Percentiles rank a stretch among this genome's conserved stretches.
Evolutionary conservation across 2,329 filamentous ascomycete genomes (phyloP).

Genomic region (Neurospora sp.): DNA sequence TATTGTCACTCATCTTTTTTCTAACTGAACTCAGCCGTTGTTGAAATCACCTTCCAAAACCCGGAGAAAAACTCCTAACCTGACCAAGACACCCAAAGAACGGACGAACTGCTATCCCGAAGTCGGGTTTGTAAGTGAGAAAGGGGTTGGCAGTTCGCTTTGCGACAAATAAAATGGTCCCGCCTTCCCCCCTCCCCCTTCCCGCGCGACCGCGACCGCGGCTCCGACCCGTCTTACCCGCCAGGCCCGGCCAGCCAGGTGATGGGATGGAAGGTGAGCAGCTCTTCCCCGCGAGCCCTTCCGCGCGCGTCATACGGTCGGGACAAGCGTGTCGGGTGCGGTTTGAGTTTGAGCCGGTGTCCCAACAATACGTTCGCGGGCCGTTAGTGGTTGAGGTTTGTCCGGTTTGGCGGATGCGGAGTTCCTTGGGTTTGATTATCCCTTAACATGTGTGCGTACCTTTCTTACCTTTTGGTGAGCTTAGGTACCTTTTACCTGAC

Average conservation of each 20-base stretch:
- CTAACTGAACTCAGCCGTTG: background rate
- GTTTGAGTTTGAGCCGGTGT: background rate
- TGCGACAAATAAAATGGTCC: background rate
- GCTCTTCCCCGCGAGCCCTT: background rate
- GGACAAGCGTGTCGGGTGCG: background rate
- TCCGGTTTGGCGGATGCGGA: background rate
- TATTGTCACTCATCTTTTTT: background rate
- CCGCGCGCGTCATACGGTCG: background rate
- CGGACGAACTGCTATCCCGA: background rate
- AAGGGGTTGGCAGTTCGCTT: background rate
- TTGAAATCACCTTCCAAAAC: background rate
- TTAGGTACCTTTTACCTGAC: background rate
- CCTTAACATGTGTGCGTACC: background rate
- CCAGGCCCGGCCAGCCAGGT: background rate
- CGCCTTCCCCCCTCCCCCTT: background rate
- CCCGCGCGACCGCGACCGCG: background rate
- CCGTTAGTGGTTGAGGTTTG: background rate
- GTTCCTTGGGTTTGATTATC: background rate
- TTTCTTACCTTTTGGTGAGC: background rate
- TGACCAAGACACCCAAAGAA: background rate
- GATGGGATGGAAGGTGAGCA: background rate
- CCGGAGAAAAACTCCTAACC: background rate
- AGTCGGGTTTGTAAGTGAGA: background rate
- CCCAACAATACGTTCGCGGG: background rate
- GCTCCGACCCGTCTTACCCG: background rate